A percentile compares a stretch with the other conserved stretches of the same genome.
These are phyloP conservation scores for Edaphochlamys debaryana DNA, from an alignment of 139 green algal genomes.

Conservation along the genomic window DNA sequence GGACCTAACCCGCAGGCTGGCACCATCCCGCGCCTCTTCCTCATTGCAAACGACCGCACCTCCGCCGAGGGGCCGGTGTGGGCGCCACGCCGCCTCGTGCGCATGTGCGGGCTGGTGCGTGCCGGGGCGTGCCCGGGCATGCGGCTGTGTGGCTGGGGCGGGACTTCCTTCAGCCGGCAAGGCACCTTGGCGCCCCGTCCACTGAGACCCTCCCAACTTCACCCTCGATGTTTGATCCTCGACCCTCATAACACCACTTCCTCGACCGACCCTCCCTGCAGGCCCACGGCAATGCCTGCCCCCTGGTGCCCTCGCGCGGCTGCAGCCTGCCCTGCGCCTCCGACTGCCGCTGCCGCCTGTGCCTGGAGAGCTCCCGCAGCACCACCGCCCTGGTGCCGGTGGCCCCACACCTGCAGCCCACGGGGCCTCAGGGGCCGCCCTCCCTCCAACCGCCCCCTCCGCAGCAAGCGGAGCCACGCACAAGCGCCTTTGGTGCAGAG, in stretches of 20 bases:
- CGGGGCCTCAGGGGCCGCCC: no score
- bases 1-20: no score
- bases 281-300: not conserved
- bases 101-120: slow-evolving; percentile 26
- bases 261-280: not conserved
- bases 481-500: no score
- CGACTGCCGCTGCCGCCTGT: not conserved
- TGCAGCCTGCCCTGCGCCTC: slow-evolving; percentile 12
- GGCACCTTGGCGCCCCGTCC: no score
- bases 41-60: slow-evolving; percentile 38
- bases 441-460: not conserved
- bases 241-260: no score
- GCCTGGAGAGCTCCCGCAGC: no score
- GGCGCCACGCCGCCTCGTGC: slow-evolving; percentile 8
- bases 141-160: not conserved
- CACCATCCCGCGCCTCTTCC: slow-evolving; percentile 31
- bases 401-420: not conserved
- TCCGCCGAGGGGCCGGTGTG: slow-evolving; percentile 7
- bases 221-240: no score
- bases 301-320: not conserved
- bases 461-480: not conserved
- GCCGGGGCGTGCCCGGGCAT: no score
- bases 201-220: no score
- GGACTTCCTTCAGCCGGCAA: no score
- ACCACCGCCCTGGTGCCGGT: no score